Percentiles rank a stretch among this genome's conserved stretches.
Evolutionary conservation across 306 rosid species (phyloP).

Genomic region (Cucumis melo): DNA sequence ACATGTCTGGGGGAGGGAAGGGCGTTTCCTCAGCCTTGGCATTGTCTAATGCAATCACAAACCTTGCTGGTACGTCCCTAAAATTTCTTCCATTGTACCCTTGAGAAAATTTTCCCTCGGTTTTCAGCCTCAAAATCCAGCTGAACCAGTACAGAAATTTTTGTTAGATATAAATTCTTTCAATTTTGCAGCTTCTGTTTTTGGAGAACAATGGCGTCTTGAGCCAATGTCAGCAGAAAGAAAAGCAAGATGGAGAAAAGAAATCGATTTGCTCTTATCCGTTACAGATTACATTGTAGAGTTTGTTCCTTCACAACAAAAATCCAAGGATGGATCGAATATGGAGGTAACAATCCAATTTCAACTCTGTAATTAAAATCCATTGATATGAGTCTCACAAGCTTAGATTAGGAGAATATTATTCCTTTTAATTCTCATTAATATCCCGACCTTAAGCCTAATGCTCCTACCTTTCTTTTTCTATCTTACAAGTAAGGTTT

Average conservation of each 20-base stretch:
- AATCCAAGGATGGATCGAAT: conserved; percentile 52
- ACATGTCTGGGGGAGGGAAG: conserved; percentile 98
- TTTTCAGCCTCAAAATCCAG: too few relatives aligned
- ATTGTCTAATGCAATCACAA: conserved; percentile 90
- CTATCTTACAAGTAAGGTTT: not conserved
- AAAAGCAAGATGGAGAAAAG: conserved; percentile 79
- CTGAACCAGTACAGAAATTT: not conserved
- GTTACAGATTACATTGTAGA: conserved; percentile 81
- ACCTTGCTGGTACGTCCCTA: conserved; percentile 61
- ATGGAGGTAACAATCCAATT: conserved; percentile 61
- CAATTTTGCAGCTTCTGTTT: conserved; percentile 67
- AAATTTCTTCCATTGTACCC: not conserved
- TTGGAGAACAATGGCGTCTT: conserved; percentile 72
- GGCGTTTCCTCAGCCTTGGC: conserved; percentile 97
- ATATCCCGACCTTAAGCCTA: not conserved
- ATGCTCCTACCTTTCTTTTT: not conserved
- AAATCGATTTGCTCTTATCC: conserved; percentile 73
- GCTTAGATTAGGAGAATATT: not conserved
- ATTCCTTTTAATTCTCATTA: not conserved
- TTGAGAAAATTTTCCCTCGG: too few relatives aligned
- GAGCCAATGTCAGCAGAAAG: conserved; percentile 78
- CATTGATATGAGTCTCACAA: not conserved
- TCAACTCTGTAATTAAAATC: not conserved
- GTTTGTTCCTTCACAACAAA: conserved; percentile 82
- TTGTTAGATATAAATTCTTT: not conserved